A percentile compares a stretch with the other conserved stretches of the same genome.
phyloP scores from a whole-genome alignment of 306 rosid genomes.

The Vigna radiata region DNA sequence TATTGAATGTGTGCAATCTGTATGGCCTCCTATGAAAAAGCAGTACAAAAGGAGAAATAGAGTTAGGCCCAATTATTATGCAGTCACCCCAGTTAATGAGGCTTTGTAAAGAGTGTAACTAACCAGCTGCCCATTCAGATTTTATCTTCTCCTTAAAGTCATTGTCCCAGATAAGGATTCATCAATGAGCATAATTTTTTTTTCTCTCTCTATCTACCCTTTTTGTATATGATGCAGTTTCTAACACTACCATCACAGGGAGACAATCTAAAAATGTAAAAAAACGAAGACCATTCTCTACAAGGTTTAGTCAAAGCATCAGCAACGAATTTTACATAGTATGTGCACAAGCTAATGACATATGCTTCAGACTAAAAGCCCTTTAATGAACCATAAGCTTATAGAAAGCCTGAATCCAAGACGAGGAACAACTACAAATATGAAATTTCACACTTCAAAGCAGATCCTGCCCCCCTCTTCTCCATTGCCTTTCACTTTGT shows the following conservation, averaged over 20 bases:
- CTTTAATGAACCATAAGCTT: slow-evolving; percentile 30
- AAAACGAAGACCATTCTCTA: neutral
- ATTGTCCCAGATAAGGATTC: neutral
- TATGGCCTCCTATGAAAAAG: neutral
- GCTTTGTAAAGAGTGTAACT: neutral
- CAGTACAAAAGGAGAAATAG: neutral
- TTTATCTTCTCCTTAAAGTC: slow-evolving; percentile 1
- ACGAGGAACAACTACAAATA: slow-evolving; percentile 5
- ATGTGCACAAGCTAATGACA: slow-evolving; percentile 18
- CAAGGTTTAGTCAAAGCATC: slow-evolving; percentile 6
- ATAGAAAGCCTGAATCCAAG: slow-evolving; percentile 9
- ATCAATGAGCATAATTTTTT: neutral
- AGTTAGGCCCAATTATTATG: neutral
- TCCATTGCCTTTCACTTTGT: neutral
- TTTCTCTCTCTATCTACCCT: neutral
- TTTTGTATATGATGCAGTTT: neutral
- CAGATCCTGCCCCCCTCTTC: slow-evolving; percentile 23
- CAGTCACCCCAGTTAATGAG: neutral
- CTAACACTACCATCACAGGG: slow-evolving; percentile 5
- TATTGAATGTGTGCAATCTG: slow-evolving; percentile 6
- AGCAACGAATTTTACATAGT: neutral
- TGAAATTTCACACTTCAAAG: slow-evolving; percentile 25
- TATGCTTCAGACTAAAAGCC: slow-evolving; percentile 11
- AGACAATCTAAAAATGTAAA: neutral
- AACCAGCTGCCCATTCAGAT: neutral